A percentile compares a stretch with the other conserved stretches of the same genome.
Evolutionary conservation across 2,329 filamentous ascomycete species (phyloP).

Genomic region (Fusarium humuli): DNA sequence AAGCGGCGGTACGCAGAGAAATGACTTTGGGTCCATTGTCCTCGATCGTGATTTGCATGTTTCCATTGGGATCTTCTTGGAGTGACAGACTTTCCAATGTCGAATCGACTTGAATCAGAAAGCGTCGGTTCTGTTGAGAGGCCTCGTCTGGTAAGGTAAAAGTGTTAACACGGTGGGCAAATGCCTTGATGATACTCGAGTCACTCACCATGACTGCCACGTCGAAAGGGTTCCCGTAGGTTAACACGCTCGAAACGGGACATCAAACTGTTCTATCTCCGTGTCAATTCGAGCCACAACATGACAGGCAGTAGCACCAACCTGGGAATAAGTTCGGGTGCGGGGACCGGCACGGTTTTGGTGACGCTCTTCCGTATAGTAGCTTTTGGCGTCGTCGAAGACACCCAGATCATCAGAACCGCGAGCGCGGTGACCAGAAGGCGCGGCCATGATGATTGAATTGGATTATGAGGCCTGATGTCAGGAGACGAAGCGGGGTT

Average conservation of each 20-base stretch:
- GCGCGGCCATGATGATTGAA: constrained; percentile 45
- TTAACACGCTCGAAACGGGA: constrained; percentile 65
- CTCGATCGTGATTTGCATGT: constrained; percentile 98
- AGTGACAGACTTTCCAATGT: constrained; percentile 83
- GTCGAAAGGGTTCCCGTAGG: constrained; percentile 65
- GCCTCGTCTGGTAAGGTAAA: constrained; percentile 72
- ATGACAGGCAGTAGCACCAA: constrained; percentile 43
- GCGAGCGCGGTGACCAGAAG: constrained; percentile 47
- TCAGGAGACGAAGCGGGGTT: constrained; percentile 21
- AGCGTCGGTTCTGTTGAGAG: constrained; percentile 75
- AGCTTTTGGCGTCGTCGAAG: constrained; percentile 69
- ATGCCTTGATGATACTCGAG: neutral
- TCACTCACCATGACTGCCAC: constrained; percentile 68
- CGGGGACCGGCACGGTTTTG: constrained; percentile 63
- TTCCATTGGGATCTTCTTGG: constrained; percentile 92
- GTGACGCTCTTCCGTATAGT: constrained; percentile 68
- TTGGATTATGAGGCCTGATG: constrained; percentile 8
- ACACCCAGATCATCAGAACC: constrained; percentile 62
- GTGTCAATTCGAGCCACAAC: constrained; percentile 46
- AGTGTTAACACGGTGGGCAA: constrained; percentile 12
- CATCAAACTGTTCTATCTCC: constrained; percentile 62
- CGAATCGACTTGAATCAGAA: constrained; percentile 86
- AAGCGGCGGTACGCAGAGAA: constrained; percentile 84
- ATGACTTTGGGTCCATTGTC: constrained; percentile 93
- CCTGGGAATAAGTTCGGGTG: constrained; percentile 69